These are phyloP conservation scores for Poa pratensis DNA, from an alignment of 176 grass and related monocot species.

Conservation along the genomic window DNA sequence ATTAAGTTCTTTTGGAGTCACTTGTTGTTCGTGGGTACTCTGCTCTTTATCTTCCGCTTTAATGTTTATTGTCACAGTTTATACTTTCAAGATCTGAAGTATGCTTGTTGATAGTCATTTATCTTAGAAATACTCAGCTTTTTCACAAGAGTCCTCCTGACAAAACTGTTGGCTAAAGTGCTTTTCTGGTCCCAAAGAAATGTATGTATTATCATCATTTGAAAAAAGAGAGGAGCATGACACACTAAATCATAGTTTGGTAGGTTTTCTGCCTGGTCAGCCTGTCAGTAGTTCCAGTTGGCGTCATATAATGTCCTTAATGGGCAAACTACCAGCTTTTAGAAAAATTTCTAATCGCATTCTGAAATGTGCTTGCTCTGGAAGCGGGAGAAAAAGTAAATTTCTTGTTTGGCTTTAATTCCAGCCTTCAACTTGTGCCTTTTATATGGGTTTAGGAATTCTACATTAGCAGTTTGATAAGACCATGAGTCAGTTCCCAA, in stretches of 20 bases:
- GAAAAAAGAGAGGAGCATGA: background rate
- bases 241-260: background rate
- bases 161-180: background rate
- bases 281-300: background rate
- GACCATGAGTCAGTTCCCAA: background rate
- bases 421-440: background rate
- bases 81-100: background rate
- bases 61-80: background rate
- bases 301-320: background rate
- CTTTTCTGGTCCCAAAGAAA: background rate
- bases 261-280: background rate
- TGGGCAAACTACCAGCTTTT: background rate
- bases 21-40: background rate
- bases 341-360: background rate
- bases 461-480: background rate
- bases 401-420: background rate
- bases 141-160: background rate
- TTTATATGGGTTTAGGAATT: background rate
- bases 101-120: background rate
- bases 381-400: background rate
- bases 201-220: background rate
- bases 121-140: background rate
- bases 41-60: background rate
- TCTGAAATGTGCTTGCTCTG: slow-evolving; percentile 2
- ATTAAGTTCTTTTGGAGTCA: background rate